Percentiles rank a stretch among this genome's conserved stretches.
Conservation (phyloP, 441 rosid species). For the Gossypium aridum region DNA sequence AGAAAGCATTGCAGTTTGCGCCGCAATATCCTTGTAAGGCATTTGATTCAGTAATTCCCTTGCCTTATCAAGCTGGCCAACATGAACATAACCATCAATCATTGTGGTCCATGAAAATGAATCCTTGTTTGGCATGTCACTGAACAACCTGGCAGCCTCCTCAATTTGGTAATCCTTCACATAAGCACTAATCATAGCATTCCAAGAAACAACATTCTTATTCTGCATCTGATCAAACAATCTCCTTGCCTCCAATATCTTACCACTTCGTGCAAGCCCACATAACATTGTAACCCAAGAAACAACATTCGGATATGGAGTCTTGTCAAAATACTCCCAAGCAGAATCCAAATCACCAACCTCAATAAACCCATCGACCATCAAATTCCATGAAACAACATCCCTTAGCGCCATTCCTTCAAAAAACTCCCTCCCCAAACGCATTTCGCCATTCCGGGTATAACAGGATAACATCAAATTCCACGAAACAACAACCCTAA, state of each 20-base stretch:
- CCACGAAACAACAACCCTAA: conserved; percentile 64
- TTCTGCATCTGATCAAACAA: conserved; percentile 10
- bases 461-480: conserved; percentile 11
- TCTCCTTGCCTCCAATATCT: conserved; percentile 7
- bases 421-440: background rate
- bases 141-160: conserved; percentile 8
- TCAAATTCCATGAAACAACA: conserved; percentile 11
- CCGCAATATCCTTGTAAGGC: conserved; percentile 15
- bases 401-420: conserved; percentile 1
- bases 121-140: background rate
- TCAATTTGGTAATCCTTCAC: conserved; percentile 6
- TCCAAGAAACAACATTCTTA: conserved; percentile 4
- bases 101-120: conserved; percentile 37
- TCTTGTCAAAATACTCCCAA: conserved; percentile 4
- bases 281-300: conserved; percentile 1
- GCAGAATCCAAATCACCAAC: conserved; percentile 10
- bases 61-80: conserved; percentile 47
- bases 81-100: conserved; percentile 65
- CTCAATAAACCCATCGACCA: conserved; percentile 11
- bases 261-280: conserved; percentile 4
- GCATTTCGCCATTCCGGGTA: conserved; percentile 7
- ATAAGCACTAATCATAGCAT: conserved; percentile 14
- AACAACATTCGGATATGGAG: conserved; percentile 1
- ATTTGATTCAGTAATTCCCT: conserved; percentile 53
- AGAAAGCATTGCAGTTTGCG: conserved; percentile 10